Evolutionary conservation across 1,284 basidiomycete genomes (phyloP).

Genomic region (Rhodotorula sp.): DNA sequence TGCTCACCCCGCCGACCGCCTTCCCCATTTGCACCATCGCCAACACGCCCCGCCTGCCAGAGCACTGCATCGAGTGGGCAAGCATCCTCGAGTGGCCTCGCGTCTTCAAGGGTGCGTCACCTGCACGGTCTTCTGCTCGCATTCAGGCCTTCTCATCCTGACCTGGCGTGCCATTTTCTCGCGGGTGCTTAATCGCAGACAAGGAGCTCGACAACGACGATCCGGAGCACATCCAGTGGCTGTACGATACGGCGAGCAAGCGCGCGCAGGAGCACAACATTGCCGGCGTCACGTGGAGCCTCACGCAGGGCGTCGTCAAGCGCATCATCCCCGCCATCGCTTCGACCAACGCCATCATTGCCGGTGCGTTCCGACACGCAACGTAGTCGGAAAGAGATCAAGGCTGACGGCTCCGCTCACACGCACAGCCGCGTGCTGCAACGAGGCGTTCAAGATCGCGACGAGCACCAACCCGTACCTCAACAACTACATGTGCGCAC

Average conservation of each 20-base stretch:
- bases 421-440: constrained; percentile 84
- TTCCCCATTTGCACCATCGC: constrained; percentile 99
- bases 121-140: not conserved
- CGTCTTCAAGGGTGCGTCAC: constrained; percentile 71
- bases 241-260: constrained; percentile 74
- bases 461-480: constrained; percentile 90
- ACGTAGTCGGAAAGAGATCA: not conserved
- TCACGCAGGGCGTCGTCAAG: constrained; percentile 98
- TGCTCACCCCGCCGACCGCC: constrained; percentile 94
- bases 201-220: constrained; percentile 95
- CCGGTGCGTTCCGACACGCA: constrained; percentile 58
- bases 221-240: constrained; percentile 94
- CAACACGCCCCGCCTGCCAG: constrained; percentile 94
- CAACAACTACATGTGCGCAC: constrained; percentile 82
- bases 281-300: constrained; percentile 94
- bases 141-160: not conserved
- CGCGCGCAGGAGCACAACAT: constrained; percentile 93
- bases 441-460: constrained; percentile 98
- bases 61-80: constrained; percentile 99
- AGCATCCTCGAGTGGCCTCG: constrained; percentile 98
- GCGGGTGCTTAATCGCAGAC: constrained; percentile 58
- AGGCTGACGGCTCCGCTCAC: not conserved
- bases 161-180: not conserved
- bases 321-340: constrained; percentile 99
- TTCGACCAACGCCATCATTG: constrained; percentile 93